Percentiles rank a stretch among this genome's conserved stretches.
phyloP scores from a whole-genome alignment of 1,139 yeast species.

The Taphrina sp. region DNA sequence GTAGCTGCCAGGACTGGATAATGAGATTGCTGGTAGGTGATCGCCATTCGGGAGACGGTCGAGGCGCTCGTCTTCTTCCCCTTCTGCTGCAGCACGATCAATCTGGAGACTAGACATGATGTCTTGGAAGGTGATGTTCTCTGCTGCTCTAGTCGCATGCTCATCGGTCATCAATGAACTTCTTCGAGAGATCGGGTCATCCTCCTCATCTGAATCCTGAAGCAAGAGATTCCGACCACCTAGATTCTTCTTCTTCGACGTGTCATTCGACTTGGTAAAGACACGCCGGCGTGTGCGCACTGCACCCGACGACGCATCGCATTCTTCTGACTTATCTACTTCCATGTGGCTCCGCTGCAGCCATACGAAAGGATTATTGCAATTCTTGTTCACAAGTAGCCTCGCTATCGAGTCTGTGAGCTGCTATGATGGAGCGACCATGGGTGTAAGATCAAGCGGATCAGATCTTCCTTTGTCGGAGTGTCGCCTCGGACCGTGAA shows the following conservation, averaged over 20 bases:
- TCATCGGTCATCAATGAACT: background rate
- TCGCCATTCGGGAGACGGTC: too few relatives aligned
- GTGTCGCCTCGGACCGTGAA: too few relatives aligned
- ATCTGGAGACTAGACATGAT: slow-evolving; percentile 13
- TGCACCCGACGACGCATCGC: background rate
- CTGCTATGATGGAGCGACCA: too few relatives aligned
- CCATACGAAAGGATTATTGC: too few relatives aligned
- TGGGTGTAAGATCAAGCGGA: too few relatives aligned
- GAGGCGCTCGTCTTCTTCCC: background rate
- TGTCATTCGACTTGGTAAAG: too few relatives aligned
- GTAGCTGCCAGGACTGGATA: background rate
- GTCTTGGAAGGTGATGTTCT: slow-evolving; percentile 1
- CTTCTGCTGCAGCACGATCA: background rate
- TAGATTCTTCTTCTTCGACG: too few relatives aligned
- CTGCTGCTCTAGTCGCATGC: background rate
- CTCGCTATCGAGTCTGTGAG: too few relatives aligned
- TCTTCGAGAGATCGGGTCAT: background rate
- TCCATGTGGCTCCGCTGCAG: too few relatives aligned
- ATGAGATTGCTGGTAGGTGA: background rate
- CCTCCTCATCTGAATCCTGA: slow-evolving; percentile 14
- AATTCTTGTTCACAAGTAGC: too few relatives aligned
- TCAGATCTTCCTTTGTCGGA: too few relatives aligned
- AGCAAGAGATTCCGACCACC: slow-evolving; percentile 10
- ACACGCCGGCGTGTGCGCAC: slow-evolving; percentile 10
- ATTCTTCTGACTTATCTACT: too few relatives aligned